Evolutionary conservation across 768 basidiomycete genomes (phyloP), one percentile per base, ranked within the genome.

Genomic region (Auriscalpium orientale): DNA sequence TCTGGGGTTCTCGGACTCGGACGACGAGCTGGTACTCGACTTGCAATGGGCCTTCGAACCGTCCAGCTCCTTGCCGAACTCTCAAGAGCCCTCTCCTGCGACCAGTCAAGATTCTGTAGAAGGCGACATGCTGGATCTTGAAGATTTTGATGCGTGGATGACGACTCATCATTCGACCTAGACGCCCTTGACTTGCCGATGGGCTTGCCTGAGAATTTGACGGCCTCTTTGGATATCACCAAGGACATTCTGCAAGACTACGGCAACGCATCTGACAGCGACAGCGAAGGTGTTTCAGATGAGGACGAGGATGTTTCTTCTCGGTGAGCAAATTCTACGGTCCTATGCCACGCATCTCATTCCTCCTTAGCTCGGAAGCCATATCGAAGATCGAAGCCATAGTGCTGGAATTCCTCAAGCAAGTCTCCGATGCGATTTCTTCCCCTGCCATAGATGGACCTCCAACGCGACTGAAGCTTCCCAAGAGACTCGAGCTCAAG

Each of bases 401-500:
- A 8, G 52, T 53, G 6, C 22, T 53, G 13, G 58, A 58, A 11
- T 62, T 68, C 20, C 49, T 70, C 12, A 34, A 50, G 2, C 65
- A 67, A 45, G 53, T 69, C 12, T 60, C 56, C 1, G 46, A 56
- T 2, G 58, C 62, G 0, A 16, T 64, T 4, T 55, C 59, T 28
- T 28, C 28, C 28, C 28, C 28, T 28, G 2, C 28, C 7, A 7
- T 28, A 28, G 28, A 28, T 28, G 4, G n/a, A 5, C 21, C 18
- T 12, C 13, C 33, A 53, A 54, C 33, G 53, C 56, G 34, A 36
- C 40, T 21, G 4, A 49, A 37, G 21, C 18, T 28, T 3, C 8
- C 21, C 10, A 67, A 63, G 52, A 74, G 63, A 54, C 48, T 78
- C 6, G 64, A 69, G 44, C 59, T 79, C 22, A 65, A 54, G 10